Base-by-base conservation (phyloP, 2,329 filamentous ascomycete genomes). In the Cladosporium oxysporum region DNA sequence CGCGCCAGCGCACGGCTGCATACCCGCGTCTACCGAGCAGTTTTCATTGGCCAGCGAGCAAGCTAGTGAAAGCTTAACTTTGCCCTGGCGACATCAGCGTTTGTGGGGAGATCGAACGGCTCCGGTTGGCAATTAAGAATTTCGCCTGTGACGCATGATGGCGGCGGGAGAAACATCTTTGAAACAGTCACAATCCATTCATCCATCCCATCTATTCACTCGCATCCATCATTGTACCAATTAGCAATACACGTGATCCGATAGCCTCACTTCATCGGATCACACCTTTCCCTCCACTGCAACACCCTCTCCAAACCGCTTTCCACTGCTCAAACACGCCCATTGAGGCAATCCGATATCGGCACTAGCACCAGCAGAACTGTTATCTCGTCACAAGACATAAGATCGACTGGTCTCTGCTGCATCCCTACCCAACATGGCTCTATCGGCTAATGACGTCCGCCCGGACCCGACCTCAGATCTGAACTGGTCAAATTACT, bases 401-500 rank as follows among this genome's bases (percentile, higher is more conserved):
- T 63, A 55, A 62, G 61, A 65, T 31, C 35, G 50, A 16, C 52
- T 21, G 33, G 58, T 57, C 35, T 58, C 60, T 26, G 29, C 49
- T 63, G 41, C 55, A 59, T 47, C 49, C 66, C 35, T 53, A 63
- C 61, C 64, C 37, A 69, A 50, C 44, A 76, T 76, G 75, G 71
- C 72, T 62, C 65, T 71, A 35, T 58, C 67, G 28, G 23, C 71
- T 8, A 58, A 68, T 47, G 71, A 75, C 53, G 76, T 78, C 26
- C 72, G 76, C 47, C 90, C 89, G 12, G 88, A 91, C 77, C 89
- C 90, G 55, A 90, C 88, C 0, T 79, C 80, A 61, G 87, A 90
- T 77, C 85, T 91, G 61, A 81, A 89, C 72, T 91, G 89, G 89
- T 84, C 84, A 53, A 84, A 84, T 74, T 91, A 87, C 75, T 77